Evolutionary conservation across 257 asterid genomes (phyloP).

Genomic region (Capsicum chinense): DNA sequence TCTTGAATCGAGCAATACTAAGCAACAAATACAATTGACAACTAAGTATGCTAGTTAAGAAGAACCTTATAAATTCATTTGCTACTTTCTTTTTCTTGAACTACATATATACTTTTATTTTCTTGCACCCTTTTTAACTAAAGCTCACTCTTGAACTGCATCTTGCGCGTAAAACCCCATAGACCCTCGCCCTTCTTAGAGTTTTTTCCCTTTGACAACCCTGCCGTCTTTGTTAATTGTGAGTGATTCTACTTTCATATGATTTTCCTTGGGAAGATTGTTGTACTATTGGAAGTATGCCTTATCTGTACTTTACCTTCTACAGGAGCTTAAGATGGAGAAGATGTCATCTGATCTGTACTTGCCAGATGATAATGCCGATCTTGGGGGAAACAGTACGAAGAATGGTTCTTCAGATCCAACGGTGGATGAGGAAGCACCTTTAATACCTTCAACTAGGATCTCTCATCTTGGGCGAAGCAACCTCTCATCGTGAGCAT

Average conservation of each 20-base stretch:
- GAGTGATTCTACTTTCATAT: not conserved
- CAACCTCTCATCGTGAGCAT: conserved; percentile 36
- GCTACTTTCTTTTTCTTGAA: not conserved
- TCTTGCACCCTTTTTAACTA: not conserved
- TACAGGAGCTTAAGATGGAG: conserved; percentile 71
- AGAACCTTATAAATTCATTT: not conserved
- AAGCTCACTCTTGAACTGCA: not conserved
- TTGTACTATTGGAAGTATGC: not conserved
- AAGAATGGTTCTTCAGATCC: conserved; percentile 40
- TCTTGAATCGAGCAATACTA: not conserved
- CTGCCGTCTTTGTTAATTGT: not conserved
- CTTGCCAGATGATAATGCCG: conserved; percentile 44
- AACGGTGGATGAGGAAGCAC: conserved; percentile 63
- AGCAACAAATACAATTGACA: not conserved
- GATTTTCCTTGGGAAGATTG: not conserved
- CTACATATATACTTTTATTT: not conserved
- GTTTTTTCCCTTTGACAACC: not conserved
- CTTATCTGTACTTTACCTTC: not conserved
- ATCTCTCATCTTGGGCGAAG: conserved; percentile 69
- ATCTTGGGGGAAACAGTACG: conserved; percentile 33
- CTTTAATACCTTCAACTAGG: conserved; percentile 60
- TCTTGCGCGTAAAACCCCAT: not conserved
- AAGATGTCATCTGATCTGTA: conserved; percentile 76
- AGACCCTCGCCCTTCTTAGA: not conserved
- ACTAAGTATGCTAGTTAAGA: not conserved